Evolutionary conservation across 228 moss, liverwort and hornwort species (phyloP).

Genomic region (Sphagnum fallax): DNA sequence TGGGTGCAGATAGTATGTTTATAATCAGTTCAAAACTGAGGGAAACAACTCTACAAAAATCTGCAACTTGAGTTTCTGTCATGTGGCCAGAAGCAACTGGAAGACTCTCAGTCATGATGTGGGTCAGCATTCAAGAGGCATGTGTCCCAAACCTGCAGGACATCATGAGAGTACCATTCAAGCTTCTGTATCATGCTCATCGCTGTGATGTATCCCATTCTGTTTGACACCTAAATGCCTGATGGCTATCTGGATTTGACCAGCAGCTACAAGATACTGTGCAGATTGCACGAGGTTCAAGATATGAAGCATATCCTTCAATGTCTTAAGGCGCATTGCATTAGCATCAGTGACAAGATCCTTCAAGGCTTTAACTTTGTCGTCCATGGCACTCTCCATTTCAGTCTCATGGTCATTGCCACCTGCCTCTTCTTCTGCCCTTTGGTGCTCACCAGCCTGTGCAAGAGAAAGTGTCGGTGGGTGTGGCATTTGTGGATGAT

Average conservation of each 20-base stretch:
- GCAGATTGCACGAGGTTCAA: constrained; percentile 10
- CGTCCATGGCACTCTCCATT: constrained; percentile 10
- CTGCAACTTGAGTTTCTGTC: too few species aligned
- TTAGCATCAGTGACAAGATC: constrained; percentile 10
- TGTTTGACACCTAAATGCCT: constrained; percentile 6
- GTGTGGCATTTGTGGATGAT: not conserved
- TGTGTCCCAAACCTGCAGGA: too few species aligned
- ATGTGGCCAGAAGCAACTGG: too few species aligned
- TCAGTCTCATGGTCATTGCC: not conserved
- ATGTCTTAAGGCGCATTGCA: constrained; percentile 4
- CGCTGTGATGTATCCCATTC: not conserved
- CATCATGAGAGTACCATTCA: too few species aligned
- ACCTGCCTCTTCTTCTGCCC: too few species aligned
- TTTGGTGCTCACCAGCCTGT: not conserved
- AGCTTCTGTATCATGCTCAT: not conserved
- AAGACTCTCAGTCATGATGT: too few species aligned
- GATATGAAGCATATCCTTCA: constrained; percentile 6
- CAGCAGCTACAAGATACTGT: constrained; percentile 13
- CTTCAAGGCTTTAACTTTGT: constrained; percentile 11
- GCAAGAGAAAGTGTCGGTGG: not conserved
- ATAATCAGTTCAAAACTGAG: too few species aligned
- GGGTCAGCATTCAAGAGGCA: too few species aligned
- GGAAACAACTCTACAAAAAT: too few species aligned
- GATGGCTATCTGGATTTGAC: constrained; percentile 8
- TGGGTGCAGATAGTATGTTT: too few species aligned